A percentile compares a stretch with the other conserved stretches of the same genome.
Conservation (phyloP, 2,329 filamentous ascomycete genomes). For the Hymenoscyphus scutula region DNA sequence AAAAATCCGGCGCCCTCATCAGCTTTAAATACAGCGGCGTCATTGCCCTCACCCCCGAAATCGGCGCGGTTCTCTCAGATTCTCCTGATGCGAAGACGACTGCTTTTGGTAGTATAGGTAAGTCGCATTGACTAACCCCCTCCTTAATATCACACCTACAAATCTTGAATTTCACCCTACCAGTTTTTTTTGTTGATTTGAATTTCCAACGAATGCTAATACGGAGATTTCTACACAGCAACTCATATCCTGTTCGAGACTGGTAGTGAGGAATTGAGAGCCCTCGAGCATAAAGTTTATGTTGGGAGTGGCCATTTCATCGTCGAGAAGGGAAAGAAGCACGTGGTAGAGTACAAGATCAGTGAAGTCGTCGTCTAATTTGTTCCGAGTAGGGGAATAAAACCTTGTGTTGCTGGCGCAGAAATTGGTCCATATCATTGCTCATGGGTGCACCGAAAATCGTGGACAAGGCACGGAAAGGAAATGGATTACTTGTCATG, state of each 20-base stretch:
- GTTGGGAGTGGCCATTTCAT: conserved; percentile 44
- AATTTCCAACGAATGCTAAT: neutral
- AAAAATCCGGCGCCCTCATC: conserved; percentile 39
- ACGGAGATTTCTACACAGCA: conserved; percentile 25
- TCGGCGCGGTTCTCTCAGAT: conserved; percentile 38
- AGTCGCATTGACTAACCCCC: conserved; percentile 21
- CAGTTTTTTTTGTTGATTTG: too few species aligned
- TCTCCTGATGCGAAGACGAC: conserved; percentile 40
- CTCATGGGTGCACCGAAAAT: too few species aligned
- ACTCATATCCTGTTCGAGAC: conserved; percentile 42
- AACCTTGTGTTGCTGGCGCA: too few species aligned
- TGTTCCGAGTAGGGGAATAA: too few species aligned
- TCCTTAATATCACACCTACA: too few species aligned
- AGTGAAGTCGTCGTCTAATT: conserved; percentile 40
- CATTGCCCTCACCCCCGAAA: conserved; percentile 37
- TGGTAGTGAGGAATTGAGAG: conserved; percentile 37
- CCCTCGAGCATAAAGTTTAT: conserved; percentile 41
- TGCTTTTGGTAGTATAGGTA: conserved; percentile 41
- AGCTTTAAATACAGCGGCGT: conserved; percentile 42
- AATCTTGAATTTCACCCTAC: too few species aligned
- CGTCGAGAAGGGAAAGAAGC: conserved; percentile 37
- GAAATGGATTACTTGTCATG: neutral
- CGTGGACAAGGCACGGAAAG: neutral
- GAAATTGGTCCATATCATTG: too few species aligned
- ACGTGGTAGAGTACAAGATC: conserved; percentile 45